These are phyloP conservation scores for Carex littledalei DNA, from an alignment of 176 grass and related monocot species.

Conservation along the genomic window DNA sequence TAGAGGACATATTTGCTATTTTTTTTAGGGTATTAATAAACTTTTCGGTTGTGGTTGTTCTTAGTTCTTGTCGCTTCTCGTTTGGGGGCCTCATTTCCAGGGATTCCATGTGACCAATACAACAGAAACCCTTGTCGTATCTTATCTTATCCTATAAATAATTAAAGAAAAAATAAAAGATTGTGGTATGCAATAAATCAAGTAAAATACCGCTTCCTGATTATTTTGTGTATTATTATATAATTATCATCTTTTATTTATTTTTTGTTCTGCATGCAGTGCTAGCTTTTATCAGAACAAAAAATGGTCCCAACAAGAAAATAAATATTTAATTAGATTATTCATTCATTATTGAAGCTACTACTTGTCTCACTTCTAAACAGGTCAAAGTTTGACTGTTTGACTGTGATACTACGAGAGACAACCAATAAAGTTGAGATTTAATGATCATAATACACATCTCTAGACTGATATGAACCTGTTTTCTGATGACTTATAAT, in stretches of 20 bases:
- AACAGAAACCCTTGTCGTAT: background rate
- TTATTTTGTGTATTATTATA: background rate
- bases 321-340: background rate
- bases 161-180: background rate
- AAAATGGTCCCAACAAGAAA: background rate
- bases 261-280: background rate
- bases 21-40: too few relatives aligned
- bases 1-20: too few relatives aligned
- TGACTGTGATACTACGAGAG: background rate
- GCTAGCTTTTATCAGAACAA: background rate
- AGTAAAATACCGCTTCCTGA: background rate
- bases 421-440: background rate
- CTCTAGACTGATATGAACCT: background rate
- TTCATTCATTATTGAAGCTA: background rate
- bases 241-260: background rate
- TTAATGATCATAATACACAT: background rate
- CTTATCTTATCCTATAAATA: background rate
- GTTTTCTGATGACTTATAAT: background rate
- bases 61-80: background rate
- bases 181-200: background rate
- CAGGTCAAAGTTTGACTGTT: background rate
- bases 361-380: background rate
- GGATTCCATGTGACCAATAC: background rate
- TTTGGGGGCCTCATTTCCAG: background rate
- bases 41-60: too few relatives aligned